Base-by-base conservation (phyloP, 495 filamentous ascomycete genomes). In the Endocarpon pusillum region DNA sequence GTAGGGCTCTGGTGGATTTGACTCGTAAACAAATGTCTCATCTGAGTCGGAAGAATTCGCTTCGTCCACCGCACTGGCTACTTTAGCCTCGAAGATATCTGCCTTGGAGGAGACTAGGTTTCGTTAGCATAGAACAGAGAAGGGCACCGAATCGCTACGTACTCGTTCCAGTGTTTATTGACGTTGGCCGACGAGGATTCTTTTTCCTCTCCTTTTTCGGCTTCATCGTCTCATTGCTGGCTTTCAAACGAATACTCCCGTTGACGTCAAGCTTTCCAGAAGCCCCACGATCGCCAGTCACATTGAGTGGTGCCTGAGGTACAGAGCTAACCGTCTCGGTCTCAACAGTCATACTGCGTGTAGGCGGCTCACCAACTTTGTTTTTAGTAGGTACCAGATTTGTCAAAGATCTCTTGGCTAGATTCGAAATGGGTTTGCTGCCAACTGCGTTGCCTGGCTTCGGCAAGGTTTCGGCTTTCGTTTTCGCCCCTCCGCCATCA, bases 11-110 rank as follows among this genome's bases (percentile, higher is more conserved):
- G 82, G 82, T 8, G 91, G 89, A 49, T 97, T 97, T 7, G 89
- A 97, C 57, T 97, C 89, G 58, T 97, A 97, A 3, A 97, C 87
- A 53, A 96, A 97, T 0, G 91, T 96, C 54, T 94, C 91, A 42
- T 94, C 89, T 2, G 91, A 96, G 47, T 92, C 89, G 11, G 86
- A 93, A 5, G 87, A 89, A 53, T 94, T 79, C 24, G 81, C 83
- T 44, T 78, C 72, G 53, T 94, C 85, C 28, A 96, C 83, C 3
- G 87, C 86, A 50, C 75, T 94, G 22, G 89, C 91, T 22, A 97
- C 79, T 57, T 89, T 92, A 35, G 81, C 81, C 58, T 94, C 89
- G 53, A 97, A 97, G 30, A 97, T 82, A 55, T 97, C 89, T 42
- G 91, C 86, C 62, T 94, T 96, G 42, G 85, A 92, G 17, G 91